Percentiles rank a stretch among this genome's conserved stretches.
phyloP scores from a whole-genome alignment of 2,329 filamentous ascomycete species.

The Botrytis porri region DNA sequence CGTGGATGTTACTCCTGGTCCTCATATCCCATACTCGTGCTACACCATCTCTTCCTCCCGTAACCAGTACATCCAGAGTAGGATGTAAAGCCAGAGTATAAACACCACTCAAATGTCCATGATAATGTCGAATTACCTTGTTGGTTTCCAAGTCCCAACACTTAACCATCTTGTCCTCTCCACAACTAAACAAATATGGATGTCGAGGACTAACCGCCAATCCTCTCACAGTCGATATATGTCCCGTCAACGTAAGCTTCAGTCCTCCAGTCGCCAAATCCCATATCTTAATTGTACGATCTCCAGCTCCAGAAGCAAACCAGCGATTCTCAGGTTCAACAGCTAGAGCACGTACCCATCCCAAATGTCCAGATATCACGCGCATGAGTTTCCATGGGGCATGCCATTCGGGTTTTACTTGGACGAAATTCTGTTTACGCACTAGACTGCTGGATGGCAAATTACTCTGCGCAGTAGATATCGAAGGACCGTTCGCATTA shows the following conservation, averaged over 20 bases:
- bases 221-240: conserved; percentile 90
- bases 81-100: conserved; percentile 93
- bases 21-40: conserved; percentile 98
- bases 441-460: conserved; percentile 54
- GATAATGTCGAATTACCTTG: conserved; percentile 96
- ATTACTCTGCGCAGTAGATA: conserved; percentile 45
- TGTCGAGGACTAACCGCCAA: conserved; percentile 90
- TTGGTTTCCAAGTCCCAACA: conserved; percentile 99
- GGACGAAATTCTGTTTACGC: conserved; percentile 56
- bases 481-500: conserved; percentile 51
- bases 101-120: conserved; percentile 93
- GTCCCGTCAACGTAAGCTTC: conserved; percentile 82
- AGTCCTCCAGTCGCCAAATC: conserved; percentile 86
- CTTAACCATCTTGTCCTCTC: conserved; percentile 99
- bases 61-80: conserved; percentile 90
- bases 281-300: conserved; percentile 98
- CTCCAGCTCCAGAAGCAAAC: conserved; percentile 94
- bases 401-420: conserved; percentile 89
- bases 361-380: conserved; percentile 93
- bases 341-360: conserved; percentile 86
- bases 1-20: conserved; percentile 91
- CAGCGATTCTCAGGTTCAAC: conserved; percentile 96
- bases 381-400: conserved; percentile 98
- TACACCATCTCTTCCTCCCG: conserved; percentile 90
- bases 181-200: conserved; percentile 96